Evolutionary conservation across 78 protist genomes (phyloP).

Genomic region (Capsaspora owczarzaki): DNA sequence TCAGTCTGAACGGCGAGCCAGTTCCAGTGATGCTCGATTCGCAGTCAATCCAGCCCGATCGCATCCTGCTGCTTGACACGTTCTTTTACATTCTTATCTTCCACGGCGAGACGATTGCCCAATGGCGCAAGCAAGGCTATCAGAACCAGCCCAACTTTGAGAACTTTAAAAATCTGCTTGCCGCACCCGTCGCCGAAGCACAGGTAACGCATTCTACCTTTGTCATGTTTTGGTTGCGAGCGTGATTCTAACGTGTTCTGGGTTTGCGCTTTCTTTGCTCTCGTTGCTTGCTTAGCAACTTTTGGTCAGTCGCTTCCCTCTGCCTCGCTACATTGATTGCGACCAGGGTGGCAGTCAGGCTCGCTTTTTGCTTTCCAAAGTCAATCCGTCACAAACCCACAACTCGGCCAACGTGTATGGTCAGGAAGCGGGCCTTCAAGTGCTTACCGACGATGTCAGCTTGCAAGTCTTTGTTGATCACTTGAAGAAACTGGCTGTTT

Average conservation of each 20-base stretch:
- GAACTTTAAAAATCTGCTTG: conserved; percentile 57
- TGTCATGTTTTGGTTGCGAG: background rate
- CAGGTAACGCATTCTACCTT: background rate
- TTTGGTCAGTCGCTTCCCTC: conserved; percentile 56
- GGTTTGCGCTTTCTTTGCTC: too few species aligned
- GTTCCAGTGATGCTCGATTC: conserved; percentile 77
- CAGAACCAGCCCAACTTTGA: conserved; percentile 65
- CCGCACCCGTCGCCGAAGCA: conserved; percentile 70
- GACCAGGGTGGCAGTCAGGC: conserved; percentile 79
- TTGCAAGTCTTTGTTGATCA: conserved; percentile 63
- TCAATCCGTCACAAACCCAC: conserved; percentile 84
- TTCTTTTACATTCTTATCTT: conserved; percentile 91
- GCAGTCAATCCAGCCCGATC: conserved; percentile 39
- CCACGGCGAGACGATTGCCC: conserved; percentile 88
- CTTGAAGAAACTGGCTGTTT: conserved; percentile 32
- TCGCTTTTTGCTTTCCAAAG: conserved; percentile 73
- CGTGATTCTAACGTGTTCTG: too few species aligned
- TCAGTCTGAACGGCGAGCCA: conserved; percentile 58
- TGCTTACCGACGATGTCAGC: conserved; percentile 49
- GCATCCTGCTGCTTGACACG: conserved; percentile 90
- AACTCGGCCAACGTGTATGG: background rate
- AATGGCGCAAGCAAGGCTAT: conserved; percentile 77
- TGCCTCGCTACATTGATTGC: conserved; percentile 72
- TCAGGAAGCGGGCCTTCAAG: background rate
- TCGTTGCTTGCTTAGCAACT: conserved; percentile 11